These are phyloP conservation scores for Oryza punctata DNA, from an alignment of 176 grass and related monocot genomes.

Conservation along the genomic window DNA sequence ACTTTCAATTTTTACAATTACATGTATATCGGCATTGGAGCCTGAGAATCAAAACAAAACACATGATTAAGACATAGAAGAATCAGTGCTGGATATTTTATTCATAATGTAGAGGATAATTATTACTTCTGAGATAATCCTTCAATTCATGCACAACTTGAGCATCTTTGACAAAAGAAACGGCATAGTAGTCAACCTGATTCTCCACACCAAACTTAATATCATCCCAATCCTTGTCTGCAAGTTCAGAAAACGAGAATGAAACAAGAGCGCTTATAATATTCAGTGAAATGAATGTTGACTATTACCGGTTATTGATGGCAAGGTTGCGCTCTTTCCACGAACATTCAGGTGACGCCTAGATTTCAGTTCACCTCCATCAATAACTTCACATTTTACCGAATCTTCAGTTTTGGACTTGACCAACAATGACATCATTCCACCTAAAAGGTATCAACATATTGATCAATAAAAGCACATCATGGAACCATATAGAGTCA, in stretches of 20 bases:
- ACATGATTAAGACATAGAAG: constrained; percentile 17
- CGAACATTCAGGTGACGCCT: constrained; percentile 94
- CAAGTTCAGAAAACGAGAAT: constrained; percentile 38
- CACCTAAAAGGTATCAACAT: constrained; percentile 59
- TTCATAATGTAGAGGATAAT: constrained; percentile 19
- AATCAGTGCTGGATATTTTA: background rate
- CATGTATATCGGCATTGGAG: constrained; percentile 84
- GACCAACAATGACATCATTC: constrained; percentile 95
- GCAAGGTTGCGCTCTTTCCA: constrained; percentile 98
- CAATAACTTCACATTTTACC: constrained; percentile 95
- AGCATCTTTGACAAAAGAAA: constrained; percentile 99
- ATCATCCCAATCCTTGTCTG: constrained; percentile 99
- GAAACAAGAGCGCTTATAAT: constrained; percentile 11
- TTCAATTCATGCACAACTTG: constrained; percentile 97
- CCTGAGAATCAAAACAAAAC: constrained; percentile 56
- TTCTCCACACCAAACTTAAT: constrained; percentile 99
- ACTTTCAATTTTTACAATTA: constrained; percentile 99
- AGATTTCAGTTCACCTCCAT: constrained; percentile 97
- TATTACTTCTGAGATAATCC: constrained; percentile 91
- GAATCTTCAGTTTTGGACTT: constrained; percentile 93
- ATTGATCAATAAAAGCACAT: constrained; percentile 33
- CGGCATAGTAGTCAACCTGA: constrained; percentile 97
- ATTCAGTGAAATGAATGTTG: constrained; percentile 8
- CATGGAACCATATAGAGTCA: background rate
- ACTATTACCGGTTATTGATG: constrained; percentile 90